These are phyloP conservation scores for Eragrostis nindensis DNA, from an alignment of 176 grass and related monocot species.

Conservation along the genomic window DNA sequence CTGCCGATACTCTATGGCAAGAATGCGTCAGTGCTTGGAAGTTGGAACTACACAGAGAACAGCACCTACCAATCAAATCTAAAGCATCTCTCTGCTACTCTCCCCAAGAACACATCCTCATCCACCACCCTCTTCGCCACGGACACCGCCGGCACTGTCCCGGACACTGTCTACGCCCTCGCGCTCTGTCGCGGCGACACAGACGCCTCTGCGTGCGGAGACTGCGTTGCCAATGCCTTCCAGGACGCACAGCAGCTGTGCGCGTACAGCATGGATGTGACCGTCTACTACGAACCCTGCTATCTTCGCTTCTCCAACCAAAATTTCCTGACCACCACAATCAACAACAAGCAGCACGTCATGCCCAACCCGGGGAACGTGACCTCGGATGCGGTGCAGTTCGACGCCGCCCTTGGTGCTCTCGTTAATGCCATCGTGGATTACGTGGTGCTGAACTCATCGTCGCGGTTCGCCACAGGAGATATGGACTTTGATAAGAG, in stretches of 20 bases:
- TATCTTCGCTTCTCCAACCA: slow-evolving; percentile 50
- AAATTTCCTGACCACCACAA: slow-evolving; percentile 13
- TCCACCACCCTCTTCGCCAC: slow-evolving; percentile 24
- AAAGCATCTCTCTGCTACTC: neutral
- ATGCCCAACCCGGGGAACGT: neutral
- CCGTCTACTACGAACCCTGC: slow-evolving; percentile 57
- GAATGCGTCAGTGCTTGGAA: neutral
- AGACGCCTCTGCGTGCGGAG: slow-evolving; percentile 36
- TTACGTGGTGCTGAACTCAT: slow-evolving; percentile 41
- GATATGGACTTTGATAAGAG: neutral
- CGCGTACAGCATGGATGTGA: slow-evolving; percentile 30
- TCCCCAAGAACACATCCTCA: slow-evolving; percentile 30
- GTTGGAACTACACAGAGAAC: slow-evolving; percentile 17
- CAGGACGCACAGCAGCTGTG: slow-evolving; percentile 26
- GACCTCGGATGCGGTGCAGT: neutral
- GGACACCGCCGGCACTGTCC: slow-evolving; percentile 21
- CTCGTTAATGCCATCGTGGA: slow-evolving; percentile 29
- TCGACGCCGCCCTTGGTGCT: slow-evolving; percentile 3
- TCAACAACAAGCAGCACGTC: neutral
- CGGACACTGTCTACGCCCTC: slow-evolving; percentile 42
- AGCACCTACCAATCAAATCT: slow-evolving; percentile 53
- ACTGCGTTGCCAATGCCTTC: slow-evolving; percentile 31
- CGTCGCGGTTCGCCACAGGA: slow-evolving; percentile 34
- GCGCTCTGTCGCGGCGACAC: slow-evolving; percentile 65
- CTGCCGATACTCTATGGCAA: neutral